Percentiles rank a stretch among this genome's conserved stretches.
Conservation (phyloP, 495 filamentous ascomycete species). For the Penicillium maclennaniae region DNA sequence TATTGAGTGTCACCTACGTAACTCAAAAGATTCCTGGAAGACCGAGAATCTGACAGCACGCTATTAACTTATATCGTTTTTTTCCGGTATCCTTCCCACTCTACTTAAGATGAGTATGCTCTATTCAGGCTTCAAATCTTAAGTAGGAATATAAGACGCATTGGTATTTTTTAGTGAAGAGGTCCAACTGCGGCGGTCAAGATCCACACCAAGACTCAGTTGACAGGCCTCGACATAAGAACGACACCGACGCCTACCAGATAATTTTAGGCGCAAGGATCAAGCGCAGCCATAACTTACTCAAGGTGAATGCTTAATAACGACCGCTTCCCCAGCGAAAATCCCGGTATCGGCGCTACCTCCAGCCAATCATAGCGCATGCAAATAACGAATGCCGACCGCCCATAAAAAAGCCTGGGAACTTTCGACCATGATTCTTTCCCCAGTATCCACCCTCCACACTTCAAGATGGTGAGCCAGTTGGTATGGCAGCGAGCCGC, state of each 20-base stretch:
- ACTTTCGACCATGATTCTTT: slow-evolving; percentile 17
- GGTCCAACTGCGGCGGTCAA: too few relatives aligned
- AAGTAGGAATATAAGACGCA: too few relatives aligned
- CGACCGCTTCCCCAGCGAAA: slow-evolving; percentile 9
- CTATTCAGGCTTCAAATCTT: too few relatives aligned
- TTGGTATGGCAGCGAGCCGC: slow-evolving; percentile 32
- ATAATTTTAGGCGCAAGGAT: background rate
- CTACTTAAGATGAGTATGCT: too few relatives aligned
- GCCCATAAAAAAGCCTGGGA: slow-evolving; percentile 15
- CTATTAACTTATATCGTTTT: too few relatives aligned
- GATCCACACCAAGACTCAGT: too few relatives aligned
- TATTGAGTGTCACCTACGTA: too few relatives aligned
- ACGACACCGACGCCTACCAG: background rate
- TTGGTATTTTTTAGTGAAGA: too few relatives aligned
- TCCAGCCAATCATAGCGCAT: slow-evolving; percentile 19
- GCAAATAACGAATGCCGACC: slow-evolving; percentile 22
- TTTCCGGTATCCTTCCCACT: too few relatives aligned
- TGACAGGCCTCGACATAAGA: background rate
- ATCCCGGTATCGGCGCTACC: slow-evolving; percentile 24
- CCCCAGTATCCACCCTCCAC: slow-evolving; percentile 18
- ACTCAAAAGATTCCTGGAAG: too few relatives aligned
- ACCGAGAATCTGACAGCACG: too few relatives aligned
- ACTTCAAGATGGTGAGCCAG: slow-evolving; percentile 34
- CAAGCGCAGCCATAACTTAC: background rate
- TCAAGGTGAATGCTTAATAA: background rate